A percentile compares a stretch with the other conserved stretches of the same genome.
Conservation (phyloP, 495 filamentous ascomycete genomes). For the Aspergillus asperescens region DNA sequence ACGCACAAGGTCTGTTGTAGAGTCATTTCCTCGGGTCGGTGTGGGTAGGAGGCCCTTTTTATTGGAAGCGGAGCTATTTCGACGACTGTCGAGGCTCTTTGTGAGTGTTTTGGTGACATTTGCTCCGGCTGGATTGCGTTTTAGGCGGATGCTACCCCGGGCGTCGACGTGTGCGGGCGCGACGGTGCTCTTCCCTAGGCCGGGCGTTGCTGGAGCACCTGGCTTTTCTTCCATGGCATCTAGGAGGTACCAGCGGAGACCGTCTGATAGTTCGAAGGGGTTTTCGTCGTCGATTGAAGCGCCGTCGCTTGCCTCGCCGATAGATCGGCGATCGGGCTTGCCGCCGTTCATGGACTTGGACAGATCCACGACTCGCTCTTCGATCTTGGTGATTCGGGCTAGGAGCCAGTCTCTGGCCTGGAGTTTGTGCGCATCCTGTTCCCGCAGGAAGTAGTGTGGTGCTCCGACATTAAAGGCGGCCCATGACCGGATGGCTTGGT, state of each 20-base stretch:
- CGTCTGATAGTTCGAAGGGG: slow-evolving; percentile 93
- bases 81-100: slow-evolving; percentile 82
- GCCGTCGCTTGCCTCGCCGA: slow-evolving; percentile 50
- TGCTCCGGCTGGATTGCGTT: slow-evolving; percentile 48
- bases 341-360: slow-evolving; percentile 61
- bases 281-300: slow-evolving; percentile 85
- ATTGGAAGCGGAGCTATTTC: slow-evolving; percentile 76
- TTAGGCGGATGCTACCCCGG: slow-evolving; percentile 60
- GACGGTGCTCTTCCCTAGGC: slow-evolving; percentile 82
- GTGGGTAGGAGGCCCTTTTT: slow-evolving; percentile 47
- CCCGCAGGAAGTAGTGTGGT: slow-evolving; percentile 92
- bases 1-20: slow-evolving; percentile 33
- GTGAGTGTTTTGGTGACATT: slow-evolving; percentile 71
- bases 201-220: slow-evolving; percentile 88
- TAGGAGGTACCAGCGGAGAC: slow-evolving; percentile 90
- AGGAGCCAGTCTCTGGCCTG: slow-evolving; percentile 85
- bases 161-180: slow-evolving; percentile 84
- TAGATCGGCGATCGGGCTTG: slow-evolving; percentile 52
- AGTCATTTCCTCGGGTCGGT: slow-evolving; percentile 32
- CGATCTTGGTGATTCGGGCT: slow-evolving; percentile 84
- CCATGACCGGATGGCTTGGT: slow-evolving; percentile 91
- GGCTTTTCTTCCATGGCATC: slow-evolving; percentile 92
- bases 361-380: slow-evolving; percentile 90
- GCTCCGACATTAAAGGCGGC: slow-evolving; percentile 97
- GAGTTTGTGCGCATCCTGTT: slow-evolving; percentile 84